Conservation (phyloP, 2,329 filamentous ascomycete species). For the Stagonosporopsis vannaccii region DNA sequence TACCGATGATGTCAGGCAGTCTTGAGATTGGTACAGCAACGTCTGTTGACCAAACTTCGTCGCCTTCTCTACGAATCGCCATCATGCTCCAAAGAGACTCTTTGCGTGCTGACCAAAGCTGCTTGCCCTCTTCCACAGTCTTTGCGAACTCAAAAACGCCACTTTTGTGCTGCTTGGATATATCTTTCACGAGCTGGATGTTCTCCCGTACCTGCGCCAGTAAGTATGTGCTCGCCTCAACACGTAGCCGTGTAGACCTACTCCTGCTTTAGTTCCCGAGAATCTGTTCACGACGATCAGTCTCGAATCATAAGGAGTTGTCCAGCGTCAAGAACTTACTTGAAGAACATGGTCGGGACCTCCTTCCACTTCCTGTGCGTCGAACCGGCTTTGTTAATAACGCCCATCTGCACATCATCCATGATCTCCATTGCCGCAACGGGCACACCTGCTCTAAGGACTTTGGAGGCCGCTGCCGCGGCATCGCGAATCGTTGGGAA, state of each 20-base stretch:
- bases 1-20: conserved; percentile 68
- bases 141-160: conserved; percentile 63
- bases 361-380: conserved; percentile 78
- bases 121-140: conserved; percentile 61
- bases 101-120: conserved; percentile 67
- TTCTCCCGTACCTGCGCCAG: conserved; percentile 71
- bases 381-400: conserved; percentile 77
- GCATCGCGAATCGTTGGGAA: conserved; percentile 81
- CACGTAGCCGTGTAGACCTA: conserved; percentile 29
- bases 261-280: conserved; percentile 76
- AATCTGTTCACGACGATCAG: conserved; percentile 56
- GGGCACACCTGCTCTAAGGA: conserved; percentile 78
- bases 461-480: conserved; percentile 73
- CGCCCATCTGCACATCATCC: conserved; percentile 87
- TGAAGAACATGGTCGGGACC: conserved; percentile 81
- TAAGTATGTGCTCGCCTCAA: conserved; percentile 35
- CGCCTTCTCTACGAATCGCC: conserved; percentile 61
- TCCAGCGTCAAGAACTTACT: conserved; percentile 55
- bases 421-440: conserved; percentile 84
- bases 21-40: conserved; percentile 68
- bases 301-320: neutral
- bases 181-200: conserved; percentile 70
- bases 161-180: conserved; percentile 68
- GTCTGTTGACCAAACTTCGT: conserved; percentile 68
- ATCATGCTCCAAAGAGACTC: conserved; percentile 69